Evolutionary conservation across 192 early-diverging fungal genomes (phyloP), one percentile per base, ranked within the genome.

Genomic region (Phycomyces nitens): DNA sequence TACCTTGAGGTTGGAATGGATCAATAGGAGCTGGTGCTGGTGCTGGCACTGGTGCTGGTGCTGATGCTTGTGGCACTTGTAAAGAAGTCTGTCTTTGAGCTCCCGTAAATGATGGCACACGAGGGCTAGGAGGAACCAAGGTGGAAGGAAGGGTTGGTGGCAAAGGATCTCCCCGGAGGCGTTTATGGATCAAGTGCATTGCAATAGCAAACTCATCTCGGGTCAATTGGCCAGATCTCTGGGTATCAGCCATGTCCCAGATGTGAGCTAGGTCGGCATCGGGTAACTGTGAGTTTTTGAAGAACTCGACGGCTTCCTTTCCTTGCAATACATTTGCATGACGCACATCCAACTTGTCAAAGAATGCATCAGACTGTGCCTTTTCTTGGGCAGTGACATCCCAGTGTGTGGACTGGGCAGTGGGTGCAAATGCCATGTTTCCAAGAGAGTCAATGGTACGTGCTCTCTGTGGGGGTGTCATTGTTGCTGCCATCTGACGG

Each of bases 131-230:
- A 26, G 91, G 89, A 22, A 83, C 62, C 47, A 90, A 58, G 4
- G 77, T 77, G 0, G 68, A 12, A 11, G 91, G 88, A 10, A 88
- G 69, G 3, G 77, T 75, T 1, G 71, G 63, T 5, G 88, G 88
- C 22, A 90, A 69, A 1, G 68, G 59, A 0, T 68, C 73, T 10
- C 86, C 85, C 16, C 73, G 65, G 14, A 87, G 65, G 51, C 75
- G 80, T 41, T 80, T 81, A 64, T 84, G 82, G 57, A 91, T 92
- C 18, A 94, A 70, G 56, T 90, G 77, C 89, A 94, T 89, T 3
- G 90, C 88, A 11, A 94, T 86, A 1, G 87, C 85, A 75, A 92
- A 94, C 72, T 91, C 86, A 26, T 92, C 86, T 39, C 79, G 73
- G 34, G 75, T 81, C 15, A 92, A 77, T 29, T 69, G 73, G 1